Base-by-base conservation (phyloP, 495 filamentous ascomycete species). In the Melanomma pulvis-pyrius region DNA sequence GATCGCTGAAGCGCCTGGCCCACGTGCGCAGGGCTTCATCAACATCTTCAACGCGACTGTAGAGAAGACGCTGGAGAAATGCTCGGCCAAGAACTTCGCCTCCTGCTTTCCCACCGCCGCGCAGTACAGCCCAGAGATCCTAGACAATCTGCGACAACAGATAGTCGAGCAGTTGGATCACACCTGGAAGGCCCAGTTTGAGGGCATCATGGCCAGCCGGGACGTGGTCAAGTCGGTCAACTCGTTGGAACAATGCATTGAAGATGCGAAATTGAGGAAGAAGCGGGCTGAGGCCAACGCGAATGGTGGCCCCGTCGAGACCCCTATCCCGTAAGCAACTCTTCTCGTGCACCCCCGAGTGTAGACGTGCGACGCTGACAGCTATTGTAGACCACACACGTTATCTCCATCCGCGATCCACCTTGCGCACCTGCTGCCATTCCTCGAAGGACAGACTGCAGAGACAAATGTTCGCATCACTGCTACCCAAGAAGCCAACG, bases 21-120 rank as follows among this genome's bases (percentile, higher is more conserved):
- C 84, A 4, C 91, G 92, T 78, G 92, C 92, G 19, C 76, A 82
- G 17, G 84, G 86, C 39, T 82, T 97, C 39, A 82, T 86, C 67
- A 82, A 86, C 47, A 81, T 94, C 50, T 93, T 91, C 77, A 79
- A 81, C 44, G 80, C 86, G 39, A 87, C 90, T 0, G 82, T 96
- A 15, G 79, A 80, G 12, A 83, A 88, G 63, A 91, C 92, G 1
- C 82, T 96, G 5, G 83, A 82, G 61, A 88, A 89, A 65, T 86
- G 91, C 75, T 87, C 82, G 36, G 91, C 89, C 74, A 80, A 82
- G 50, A 92, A 92, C 73, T 97, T 98, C 73, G 82, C 88, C 0
- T 80, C 87, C 22, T 98, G 94, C 75, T 98, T 96, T 76, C 94
- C 94, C 0, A 93, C 91, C 2, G 83, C 92, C 8, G 89, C 92